phyloP scores from a whole-genome alignment of 2,329 filamentous ascomycete species.

The Fonsecaea pedrosoi region DNA sequence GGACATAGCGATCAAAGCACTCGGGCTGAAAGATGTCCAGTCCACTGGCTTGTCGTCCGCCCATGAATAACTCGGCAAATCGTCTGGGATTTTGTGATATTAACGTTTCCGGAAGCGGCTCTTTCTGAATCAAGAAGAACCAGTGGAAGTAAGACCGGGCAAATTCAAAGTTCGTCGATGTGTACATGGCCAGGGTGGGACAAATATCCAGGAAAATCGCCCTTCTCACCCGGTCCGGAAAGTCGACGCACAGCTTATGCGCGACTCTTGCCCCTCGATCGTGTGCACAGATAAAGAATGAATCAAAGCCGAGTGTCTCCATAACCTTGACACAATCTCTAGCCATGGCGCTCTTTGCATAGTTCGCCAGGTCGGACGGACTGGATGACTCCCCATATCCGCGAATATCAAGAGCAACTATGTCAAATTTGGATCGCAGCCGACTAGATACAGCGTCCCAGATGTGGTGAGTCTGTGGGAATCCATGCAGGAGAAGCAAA shows the following conservation, averaged over 20 bases:
- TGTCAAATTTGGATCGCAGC: neutral
- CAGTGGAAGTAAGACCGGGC: conserved; percentile 11
- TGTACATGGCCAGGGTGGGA: conserved; percentile 7
- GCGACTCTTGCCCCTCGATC: conserved; percentile 8
- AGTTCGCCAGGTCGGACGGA: neutral
- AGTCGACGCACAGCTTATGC: conserved; percentile 10
- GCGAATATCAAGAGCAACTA: conserved; percentile 8
- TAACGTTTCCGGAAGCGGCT: conserved; percentile 4
- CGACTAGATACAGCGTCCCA: conserved; percentile 3
- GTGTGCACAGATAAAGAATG: conserved; percentile 7
- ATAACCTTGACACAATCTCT: conserved; percentile 3
- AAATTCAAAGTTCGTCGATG: conserved; percentile 5
- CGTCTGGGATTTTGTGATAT: conserved; percentile 9
- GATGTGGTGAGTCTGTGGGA: conserved; percentile 15
- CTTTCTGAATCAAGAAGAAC: conserved; percentile 19
- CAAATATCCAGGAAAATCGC: conserved; percentile 11
- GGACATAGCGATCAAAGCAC: conserved; percentile 11
- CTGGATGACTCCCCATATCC: conserved; percentile 8
- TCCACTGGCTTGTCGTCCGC: neutral
- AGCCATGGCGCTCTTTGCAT: conserved; percentile 10
- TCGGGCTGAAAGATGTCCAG: conserved; percentile 10
- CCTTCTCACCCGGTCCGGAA: neutral
- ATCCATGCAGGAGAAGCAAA: conserved; percentile 10
- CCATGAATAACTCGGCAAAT: conserved; percentile 12
- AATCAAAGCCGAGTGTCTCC: neutral